Base-by-base conservation (phyloP, 2,329 filamentous ascomycete genomes). In the Sarocladium brachiariae region DNA sequence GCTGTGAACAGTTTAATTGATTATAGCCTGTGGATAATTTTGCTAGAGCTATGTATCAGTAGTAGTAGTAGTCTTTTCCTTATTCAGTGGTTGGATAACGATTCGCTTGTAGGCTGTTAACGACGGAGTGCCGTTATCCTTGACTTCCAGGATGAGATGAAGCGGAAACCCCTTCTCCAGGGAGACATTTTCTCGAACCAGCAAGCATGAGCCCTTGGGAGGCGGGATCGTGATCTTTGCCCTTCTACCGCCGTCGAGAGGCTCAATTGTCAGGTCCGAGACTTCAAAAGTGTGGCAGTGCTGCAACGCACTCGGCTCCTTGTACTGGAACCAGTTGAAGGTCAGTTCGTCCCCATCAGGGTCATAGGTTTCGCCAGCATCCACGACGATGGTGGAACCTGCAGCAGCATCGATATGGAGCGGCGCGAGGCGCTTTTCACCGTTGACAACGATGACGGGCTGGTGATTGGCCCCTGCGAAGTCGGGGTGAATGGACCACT, bases 291-390 rank as follows among this genome's bases (percentile, higher is more conserved):
- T 62, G 35, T 58, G 62, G 64, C 70, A 74, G n/a, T n/a, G n/a
- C 53, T 76, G 72, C 2, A 68, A 54, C 7, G 62, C 59, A 39
- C 54, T 61, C 1, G 64, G 60, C 49, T 69, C 67, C 11, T 53
- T 56, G 58, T 78, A 78, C 33, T 77, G 73, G 59, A 67, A 75
- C 75, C 75, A 77, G 46, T 68, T 69, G 62, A 72, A 77, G 4
- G 62, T 65, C 16, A 77, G 58, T 7, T 63, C 54, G 46, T 68
- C 66, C 4, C 60, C 61, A 51, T 78, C 72, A 0, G 73, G 72
- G 56, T 77, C 73, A 52, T 73, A 52, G 1, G 70, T 71, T 27
- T 58, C 60, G 0, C 67, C 66, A 1, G 74, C 74, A 52, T 78
- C 73, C 0, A 78, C 61, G 1, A 54, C 63, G 3, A 77, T 56